Evolutionary conservation across 1,284 basidiomycete species (phyloP), one percentile per base, ranked within the genome.

Genomic region (Cryptococcus amylolentus): DNA sequence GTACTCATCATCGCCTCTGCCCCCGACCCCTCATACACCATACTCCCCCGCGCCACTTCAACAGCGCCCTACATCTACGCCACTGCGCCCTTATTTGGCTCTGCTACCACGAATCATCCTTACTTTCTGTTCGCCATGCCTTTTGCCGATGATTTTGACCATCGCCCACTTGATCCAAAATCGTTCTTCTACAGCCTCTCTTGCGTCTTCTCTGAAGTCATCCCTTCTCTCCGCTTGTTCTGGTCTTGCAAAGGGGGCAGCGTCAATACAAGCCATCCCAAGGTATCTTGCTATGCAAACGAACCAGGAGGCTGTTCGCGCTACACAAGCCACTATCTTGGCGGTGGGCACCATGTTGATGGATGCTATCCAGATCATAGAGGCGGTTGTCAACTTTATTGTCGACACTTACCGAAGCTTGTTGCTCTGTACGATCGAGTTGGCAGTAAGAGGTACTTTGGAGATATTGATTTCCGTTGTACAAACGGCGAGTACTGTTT

Each of bases 381-480:
- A 94, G 71, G 85, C 81, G 1, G 85, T 95, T 65, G 87, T 95
- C 76, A 88, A 90, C 65, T 98, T 97, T 76, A 84, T 96, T 57
- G 84, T 97, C 66, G 88, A 93, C 77, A 84, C 88, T 52, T 98
- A 97, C 73, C 86, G 91, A 40, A 91, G 89, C 4, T 87, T 93
- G 1, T 86, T 96, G 65, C 81, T 97, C 50, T 98, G 94, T 77
- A 91, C 95, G 62, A 79, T 97, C 62, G 91, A 97, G 78, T 81
- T 98, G 47, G 84, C 91, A 13, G 86, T 98, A 2, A 84, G 86
- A 23, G 91, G 91, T 14, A 86, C 84, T 2, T 80, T 98, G 39
- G 82, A 85, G 27, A 78, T 97, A 50, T 77, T 97, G 18, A 91
- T 96, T 52, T 81, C 79, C 47, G 91, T 89, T 6, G 88, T 92